phyloP scores from a whole-genome alignment of 345 rosid genomes.

The Mangifera indica region DNA sequence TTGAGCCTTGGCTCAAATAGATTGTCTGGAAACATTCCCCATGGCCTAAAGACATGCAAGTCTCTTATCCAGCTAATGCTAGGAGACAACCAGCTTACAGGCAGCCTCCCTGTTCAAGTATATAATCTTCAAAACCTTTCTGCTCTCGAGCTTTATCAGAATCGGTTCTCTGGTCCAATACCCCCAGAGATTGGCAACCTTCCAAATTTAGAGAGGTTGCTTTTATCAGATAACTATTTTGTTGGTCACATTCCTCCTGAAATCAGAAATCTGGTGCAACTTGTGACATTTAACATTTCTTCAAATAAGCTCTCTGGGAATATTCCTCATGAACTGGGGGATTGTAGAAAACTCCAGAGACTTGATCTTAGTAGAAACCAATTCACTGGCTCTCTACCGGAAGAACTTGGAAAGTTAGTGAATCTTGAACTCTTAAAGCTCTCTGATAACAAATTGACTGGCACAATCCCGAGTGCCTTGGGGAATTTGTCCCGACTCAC shows the following conservation, averaged over 20 bases:
- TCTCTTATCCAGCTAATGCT: slow-evolving; percentile 67
- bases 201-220: slow-evolving; percentile 62
- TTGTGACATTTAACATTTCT: slow-evolving; percentile 72
- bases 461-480: slow-evolving; percentile 56
- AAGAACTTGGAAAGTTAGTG: slow-evolving; percentile 66
- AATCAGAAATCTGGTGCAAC: slow-evolving; percentile 56
- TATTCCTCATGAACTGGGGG: slow-evolving; percentile 61
- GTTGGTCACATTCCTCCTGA: slow-evolving; percentile 56
- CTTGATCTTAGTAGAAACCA: slow-evolving; percentile 82
- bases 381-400: slow-evolving; percentile 50
- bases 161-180: slow-evolving; percentile 61
- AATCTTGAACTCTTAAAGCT: slow-evolving; percentile 73
- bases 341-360: slow-evolving; percentile 68
- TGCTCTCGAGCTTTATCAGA: slow-evolving; percentile 70
- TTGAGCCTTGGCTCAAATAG: slow-evolving; percentile 72
- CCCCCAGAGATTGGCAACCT: slow-evolving; percentile 59
- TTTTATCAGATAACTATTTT: slow-evolving; percentile 62
- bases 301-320: slow-evolving; percentile 64
- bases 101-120: slow-evolving; percentile 60
- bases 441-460: slow-evolving; percentile 62
- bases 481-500: slow-evolving; percentile 65
- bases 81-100: slow-evolving; percentile 65
- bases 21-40: slow-evolving; percentile 69
- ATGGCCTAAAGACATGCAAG: slow-evolving; percentile 55
- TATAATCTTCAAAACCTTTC: slow-evolving; percentile 65